Base-by-base conservation (phyloP, 2,329 filamentous ascomycete species). In the Claviceps sp. region DNA sequence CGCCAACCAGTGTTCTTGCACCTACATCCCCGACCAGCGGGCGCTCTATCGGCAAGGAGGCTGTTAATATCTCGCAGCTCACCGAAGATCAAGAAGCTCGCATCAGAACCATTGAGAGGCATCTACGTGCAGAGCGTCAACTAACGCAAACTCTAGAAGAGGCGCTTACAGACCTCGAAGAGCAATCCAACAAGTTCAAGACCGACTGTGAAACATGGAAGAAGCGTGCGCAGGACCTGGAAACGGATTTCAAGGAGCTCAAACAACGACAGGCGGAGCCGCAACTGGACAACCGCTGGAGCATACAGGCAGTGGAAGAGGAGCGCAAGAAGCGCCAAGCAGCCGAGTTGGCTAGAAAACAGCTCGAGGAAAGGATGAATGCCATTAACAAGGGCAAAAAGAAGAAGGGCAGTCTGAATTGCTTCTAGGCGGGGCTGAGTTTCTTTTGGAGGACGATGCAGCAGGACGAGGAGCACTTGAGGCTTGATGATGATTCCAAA, bases 401-500 rank as follows among this genome's bases (percentile, higher is more conserved):
- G 78, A 90, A 94, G 80, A 95, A 95, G 79, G 82, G 85, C 62
- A 90, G 86, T 59, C 78, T 98, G 69, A 97, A 96, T 74, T 98
- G 93, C 78, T 98, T 98, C 76, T 96, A 88, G 57, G 52, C 51
- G 55, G 54, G 55, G 53, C 52, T 56, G 50, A 55, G 55, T 43
- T 53, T 56, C 52, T 47, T 55, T 47, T 57, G 38, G 57, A 57
- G 50, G 45, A 47, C 45, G 16, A 47, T 48, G 34, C 47, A 48
- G 46, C 43, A 43, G 44, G 46, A 52, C 16, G 44, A 45, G 16
- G 38, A 45, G 44, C 37, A 6, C n/a, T 22, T 7, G 42, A 26
- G 22, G 30, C 43, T 37, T 18, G 49, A 46, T 22, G 34, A 37
- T n/a, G 49, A 47, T 37, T 22, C 38, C 16, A 18, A 41, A 16